Conservation (phyloP, 345 rosid species). For the Populus tremula region DNA sequence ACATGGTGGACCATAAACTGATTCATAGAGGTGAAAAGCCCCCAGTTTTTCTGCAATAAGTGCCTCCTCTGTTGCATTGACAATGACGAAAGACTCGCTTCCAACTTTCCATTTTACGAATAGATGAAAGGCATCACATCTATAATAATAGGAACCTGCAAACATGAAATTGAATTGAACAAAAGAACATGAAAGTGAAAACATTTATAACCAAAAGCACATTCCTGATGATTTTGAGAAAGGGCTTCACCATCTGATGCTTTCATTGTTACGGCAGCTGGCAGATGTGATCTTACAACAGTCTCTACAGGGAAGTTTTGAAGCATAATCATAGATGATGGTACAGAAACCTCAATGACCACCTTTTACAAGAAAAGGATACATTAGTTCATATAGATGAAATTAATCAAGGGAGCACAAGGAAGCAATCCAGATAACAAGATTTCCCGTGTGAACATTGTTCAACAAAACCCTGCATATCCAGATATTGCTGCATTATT, state of each 20-base stretch:
- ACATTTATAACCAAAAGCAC: slow-evolving; percentile 22
- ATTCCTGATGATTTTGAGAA: slow-evolving; percentile 17
- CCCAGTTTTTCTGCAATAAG: slow-evolving; percentile 33
- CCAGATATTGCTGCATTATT: no score
- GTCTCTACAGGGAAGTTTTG: slow-evolving; percentile 80
- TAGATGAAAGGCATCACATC: slow-evolving; percentile 76
- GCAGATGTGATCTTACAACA: slow-evolving; percentile 72
- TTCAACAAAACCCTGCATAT: no score
- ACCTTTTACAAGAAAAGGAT: slow-evolving; percentile 47
- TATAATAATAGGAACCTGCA: slow-evolving; percentile 69
- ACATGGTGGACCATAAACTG: slow-evolving; percentile 59
- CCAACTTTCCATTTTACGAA: slow-evolving; percentile 71
- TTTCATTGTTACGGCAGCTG: slow-evolving; percentile 81
- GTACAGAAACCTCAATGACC: slow-evolving; percentile 71
- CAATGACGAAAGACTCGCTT: slow-evolving; percentile 60
- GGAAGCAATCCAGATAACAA: no score
- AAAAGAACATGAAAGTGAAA: slow-evolving; percentile 21
- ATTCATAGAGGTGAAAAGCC: slow-evolving; percentile 25
- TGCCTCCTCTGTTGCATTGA: slow-evolving; percentile 50
- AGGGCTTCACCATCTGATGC: slow-evolving; percentile 57
- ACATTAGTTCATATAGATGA: background rate
- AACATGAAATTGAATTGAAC: slow-evolving; percentile 23
- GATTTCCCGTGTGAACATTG: no score
- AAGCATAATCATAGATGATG: slow-evolving; percentile 72
- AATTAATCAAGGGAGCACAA: background rate